A percentile compares a stretch with the other conserved stretches of the same genome.
These are phyloP conservation scores for Schizochytrium sp. DNA, from an alignment of 108 stramenopile genomes.

Conservation along the genomic window DNA sequence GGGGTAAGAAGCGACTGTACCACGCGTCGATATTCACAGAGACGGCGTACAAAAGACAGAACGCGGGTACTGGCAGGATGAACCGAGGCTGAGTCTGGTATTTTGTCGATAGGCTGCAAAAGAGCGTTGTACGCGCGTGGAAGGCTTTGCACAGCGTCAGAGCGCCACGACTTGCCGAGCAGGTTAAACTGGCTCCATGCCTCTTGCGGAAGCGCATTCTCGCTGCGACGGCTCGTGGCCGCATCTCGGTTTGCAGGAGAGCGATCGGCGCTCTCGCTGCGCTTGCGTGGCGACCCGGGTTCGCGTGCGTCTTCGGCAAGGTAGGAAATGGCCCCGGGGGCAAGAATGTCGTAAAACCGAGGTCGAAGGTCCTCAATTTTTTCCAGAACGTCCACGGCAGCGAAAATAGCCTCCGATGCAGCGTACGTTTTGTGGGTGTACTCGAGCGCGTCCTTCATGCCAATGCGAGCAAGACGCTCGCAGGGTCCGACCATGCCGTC, in stretches of 20 bases:
- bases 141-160: not conserved
- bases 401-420: not conserved
- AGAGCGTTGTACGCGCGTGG: not conserved
- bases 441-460: not conserved
- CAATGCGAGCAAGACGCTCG: not conserved
- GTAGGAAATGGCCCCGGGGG: not conserved
- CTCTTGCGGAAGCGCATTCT: not conserved
- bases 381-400: not conserved
- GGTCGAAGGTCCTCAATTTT: not conserved
- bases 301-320: not conserved
- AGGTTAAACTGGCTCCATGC: not conserved
- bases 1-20: not conserved
- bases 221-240: not conserved
- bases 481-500: not conserved
- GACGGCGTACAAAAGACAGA: not conserved
- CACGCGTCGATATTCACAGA: not conserved
- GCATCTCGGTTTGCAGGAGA: not conserved
- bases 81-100: not conserved
- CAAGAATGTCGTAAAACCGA: not conserved
- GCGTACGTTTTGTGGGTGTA: not conserved
- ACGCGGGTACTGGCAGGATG: not conserved
- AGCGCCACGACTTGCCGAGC: not conserved
- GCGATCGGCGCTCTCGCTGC: not conserved
- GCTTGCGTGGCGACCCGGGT: not conserved
- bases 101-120: not conserved